Evolutionary conservation across 1,284 basidiomycete genomes (phyloP), one percentile per base, ranked within the genome.

Genomic region (Irpex lacteus): DNA sequence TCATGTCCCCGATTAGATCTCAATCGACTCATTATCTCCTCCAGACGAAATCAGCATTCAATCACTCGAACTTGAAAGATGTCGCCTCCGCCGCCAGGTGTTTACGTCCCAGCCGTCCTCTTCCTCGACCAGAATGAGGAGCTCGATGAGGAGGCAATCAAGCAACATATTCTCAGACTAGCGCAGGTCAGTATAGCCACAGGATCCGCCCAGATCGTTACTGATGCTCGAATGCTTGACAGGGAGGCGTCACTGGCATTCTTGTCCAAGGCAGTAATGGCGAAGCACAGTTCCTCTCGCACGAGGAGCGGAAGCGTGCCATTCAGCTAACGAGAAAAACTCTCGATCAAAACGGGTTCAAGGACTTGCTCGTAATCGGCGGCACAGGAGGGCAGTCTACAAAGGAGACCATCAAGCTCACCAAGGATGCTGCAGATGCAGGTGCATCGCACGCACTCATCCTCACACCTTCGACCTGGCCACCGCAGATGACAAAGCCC

Each of bases 321-420:
- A 89, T 94, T 66, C 72, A 78, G 19, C 76, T 90, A 26, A 90
- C 92, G 0, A 84, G 94, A 38, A 76, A 87, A 61, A 92, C 90
- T 0, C 83, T 97, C 21, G 86, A 95, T 73, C 80, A 84, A 61
- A 87, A 90, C 64, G 89, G 90, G 0, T 91, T 92, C 72, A 72
- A 83, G 55, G 77, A 89, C 50, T 82, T 87, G 34, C 78, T 91
- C 8, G 84, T 98, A 58, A 88, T 97, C 64, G 94, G 91, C 7
- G 95, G 95, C 0, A 95, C 94, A 1, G 94, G 95, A 3, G 90
- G 88, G 1, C 88, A 87, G 63, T 94, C 92, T 0, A 90, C 93
- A 0, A 81, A 87, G 18, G 94, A 96, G 74, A 95, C 94, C 26
- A 91, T 92, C 74, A 83, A 90, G 72, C 82, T 96, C 49, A 90